Evolutionary conservation across 2,329 filamentous ascomycete species (phyloP), one percentile per base, ranked within the genome.

Genomic region (Hypoxylon sp.): DNA sequence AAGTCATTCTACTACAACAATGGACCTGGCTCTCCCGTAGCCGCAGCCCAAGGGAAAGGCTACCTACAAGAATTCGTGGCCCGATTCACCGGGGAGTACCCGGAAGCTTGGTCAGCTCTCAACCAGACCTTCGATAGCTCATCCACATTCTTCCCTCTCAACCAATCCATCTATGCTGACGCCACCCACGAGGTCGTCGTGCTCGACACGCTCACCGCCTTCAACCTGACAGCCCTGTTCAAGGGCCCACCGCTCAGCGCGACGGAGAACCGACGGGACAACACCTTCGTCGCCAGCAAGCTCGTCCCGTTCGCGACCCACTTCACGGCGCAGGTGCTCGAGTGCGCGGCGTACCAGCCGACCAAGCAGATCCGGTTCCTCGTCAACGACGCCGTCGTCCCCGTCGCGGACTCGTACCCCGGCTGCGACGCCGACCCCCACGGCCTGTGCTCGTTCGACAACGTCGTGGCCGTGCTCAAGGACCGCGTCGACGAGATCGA

Each of bases 131-230:
- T 69, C 29, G 74, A 75, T 59, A 71, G 73, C 55, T 67, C 66
- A 8, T 61, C 66, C 1, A 75, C 72, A 1, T 75, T 68, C 62
- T 76, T 75, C 57, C 73, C 73, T 1, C 67, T 75, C 6, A 68
- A 72, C 46, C 73, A 76, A 57, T 72, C 69, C 30, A 74, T 75
- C 44, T 75, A 71, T 38, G 68, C 69, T 12, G 68, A 75, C 37
- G 73, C 73, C 9, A 75, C 73, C 4, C 73, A 75, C 54, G 73
- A 76, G 56, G 73, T 75, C 6, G 67, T 69, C 13, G 62, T 70
- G 7, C 52, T 70, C 4, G 64, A 70, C 34, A 55, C 62, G 5
- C 60, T 70, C 7, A 65, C 57, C 4, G 67, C 67, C 5, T 70
- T 70, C 51, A 70, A 70, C 55, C 54, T 70, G 20, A 65, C 65